Conservation (phyloP, 2,329 filamentous ascomycete species). For the Aspergillus ochraceoroseus region DNA sequence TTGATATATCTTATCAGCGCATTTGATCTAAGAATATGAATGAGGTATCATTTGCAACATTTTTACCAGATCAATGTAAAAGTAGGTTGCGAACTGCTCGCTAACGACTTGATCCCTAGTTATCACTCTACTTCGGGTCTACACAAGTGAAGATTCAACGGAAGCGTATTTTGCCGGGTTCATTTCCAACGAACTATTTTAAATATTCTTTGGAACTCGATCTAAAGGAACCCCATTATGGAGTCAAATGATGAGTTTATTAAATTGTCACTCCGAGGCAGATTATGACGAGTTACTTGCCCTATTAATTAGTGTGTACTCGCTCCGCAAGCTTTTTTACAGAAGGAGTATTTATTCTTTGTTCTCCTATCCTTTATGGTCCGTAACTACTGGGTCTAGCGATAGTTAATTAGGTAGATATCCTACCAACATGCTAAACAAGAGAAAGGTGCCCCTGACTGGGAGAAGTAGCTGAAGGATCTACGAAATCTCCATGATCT, state of each 20-base stretch:
- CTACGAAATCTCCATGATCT: too few relatives aligned
- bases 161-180: conserved; percentile 11
- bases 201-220: conserved; percentile 3
- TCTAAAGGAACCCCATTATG: conserved; percentile 6
- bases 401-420: too few relatives aligned
- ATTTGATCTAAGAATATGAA: conserved; percentile 10
- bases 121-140: conserved; percentile 12
- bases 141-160: conserved; percentile 3
- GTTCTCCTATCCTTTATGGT: too few relatives aligned
- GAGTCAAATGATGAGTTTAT: conserved; percentile 10
- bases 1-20: conserved; percentile 12
- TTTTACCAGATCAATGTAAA: conserved; percentile 6
- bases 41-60: conserved; percentile 13
- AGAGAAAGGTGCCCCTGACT: too few relatives aligned
- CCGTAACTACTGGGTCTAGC: too few relatives aligned
- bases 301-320: conserved; percentile 3
- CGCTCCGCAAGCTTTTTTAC: too few relatives aligned
- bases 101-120: conserved; percentile 3
- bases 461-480: too few relatives aligned
- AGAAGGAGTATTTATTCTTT: too few relatives aligned
- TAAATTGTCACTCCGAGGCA: conserved; percentile 5
- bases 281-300: conserved; percentile 8
- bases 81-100: conserved; percentile 9
- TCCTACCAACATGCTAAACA: too few relatives aligned
- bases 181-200: conserved; percentile 11